A percentile compares a stretch with the other conserved stretches of the same genome.
Evolutionary conservation across 2,329 filamentous ascomycete genomes (phyloP).

Genomic region (Pyrenochaeta sp.): DNA sequence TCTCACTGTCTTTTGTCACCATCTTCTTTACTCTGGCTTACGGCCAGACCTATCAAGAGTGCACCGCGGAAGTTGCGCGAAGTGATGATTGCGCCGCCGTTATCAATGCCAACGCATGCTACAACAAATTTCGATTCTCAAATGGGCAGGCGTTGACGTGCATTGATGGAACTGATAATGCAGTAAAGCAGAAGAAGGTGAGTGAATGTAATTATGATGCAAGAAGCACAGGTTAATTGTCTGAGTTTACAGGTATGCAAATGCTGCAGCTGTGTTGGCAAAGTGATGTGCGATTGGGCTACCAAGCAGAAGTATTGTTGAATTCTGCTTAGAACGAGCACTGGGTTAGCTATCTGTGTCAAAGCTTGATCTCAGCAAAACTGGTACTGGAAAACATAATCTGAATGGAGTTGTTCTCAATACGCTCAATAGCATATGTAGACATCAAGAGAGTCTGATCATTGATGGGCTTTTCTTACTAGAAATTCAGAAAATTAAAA

Average conservation of each 20-base stretch:
- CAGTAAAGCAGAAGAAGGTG: constrained; percentile 34
- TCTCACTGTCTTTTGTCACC: constrained; percentile 13
- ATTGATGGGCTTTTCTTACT: no score
- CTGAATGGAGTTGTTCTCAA: no score
- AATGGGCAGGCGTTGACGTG: constrained; percentile 33
- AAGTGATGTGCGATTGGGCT: constrained; percentile 39
- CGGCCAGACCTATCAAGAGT: constrained; percentile 29
- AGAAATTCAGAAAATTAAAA: no score
- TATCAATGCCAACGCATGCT: constrained; percentile 44
- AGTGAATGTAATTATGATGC: background rate
- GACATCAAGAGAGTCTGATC: no score
- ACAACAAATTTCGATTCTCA: constrained; percentile 37
- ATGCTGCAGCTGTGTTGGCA: constrained; percentile 43
- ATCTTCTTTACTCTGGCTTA: constrained; percentile 17
- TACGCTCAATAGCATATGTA: no score
- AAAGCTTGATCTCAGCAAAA: no score
- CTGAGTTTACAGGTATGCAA: constrained; percentile 34
- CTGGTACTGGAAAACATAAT: no score
- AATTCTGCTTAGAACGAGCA: background rate
- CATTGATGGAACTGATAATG: constrained; percentile 35
- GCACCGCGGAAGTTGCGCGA: constrained; percentile 31
- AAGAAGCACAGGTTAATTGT: background rate
- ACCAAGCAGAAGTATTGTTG: constrained; percentile 31
- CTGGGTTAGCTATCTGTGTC: no score
- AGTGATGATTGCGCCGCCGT: constrained; percentile 41